Percentiles rank a stretch among this genome's conserved stretches.
phyloP scores from a whole-genome alignment of 768 basidiomycete species.

The Clitopilus passeckerianus region DNA sequence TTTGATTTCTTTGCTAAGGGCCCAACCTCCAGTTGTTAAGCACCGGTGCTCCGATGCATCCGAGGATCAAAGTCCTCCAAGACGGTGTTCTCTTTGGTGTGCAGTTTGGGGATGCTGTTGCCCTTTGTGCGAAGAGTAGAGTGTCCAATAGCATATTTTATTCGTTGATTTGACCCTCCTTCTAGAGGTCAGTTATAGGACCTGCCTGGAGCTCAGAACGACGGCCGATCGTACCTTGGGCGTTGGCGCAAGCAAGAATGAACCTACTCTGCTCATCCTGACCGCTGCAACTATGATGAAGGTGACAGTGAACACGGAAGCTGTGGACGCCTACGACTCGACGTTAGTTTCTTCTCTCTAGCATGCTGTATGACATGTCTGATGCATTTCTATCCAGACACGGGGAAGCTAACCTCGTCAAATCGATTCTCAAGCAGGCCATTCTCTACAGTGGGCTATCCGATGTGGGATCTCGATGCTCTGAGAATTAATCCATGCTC shows the following conservation, averaged over 20 bases:
- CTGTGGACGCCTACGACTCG: slow-evolving; percentile 52
- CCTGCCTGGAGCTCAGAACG: slow-evolving; percentile 70
- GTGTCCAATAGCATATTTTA: neutral
- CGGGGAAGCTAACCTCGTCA: slow-evolving; percentile 64
- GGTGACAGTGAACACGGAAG: slow-evolving; percentile 55
- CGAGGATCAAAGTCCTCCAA: slow-evolving; percentile 57
- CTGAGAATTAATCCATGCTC: neutral
- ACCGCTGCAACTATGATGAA: slow-evolving; percentile 72
- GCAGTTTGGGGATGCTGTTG: slow-evolving; percentile 75
- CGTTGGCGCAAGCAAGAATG: slow-evolving; percentile 51
- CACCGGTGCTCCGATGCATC: slow-evolving; percentile 68
- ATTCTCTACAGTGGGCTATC: slow-evolving; percentile 71
- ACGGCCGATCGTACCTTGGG: slow-evolving; percentile 65
- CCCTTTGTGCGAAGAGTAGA: slow-evolving; percentile 63
- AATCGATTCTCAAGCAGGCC: slow-evolving; percentile 79
- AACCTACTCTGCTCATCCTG: slow-evolving; percentile 49
- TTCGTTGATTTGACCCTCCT: neutral
- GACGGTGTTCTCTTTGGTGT: slow-evolving; percentile 56
- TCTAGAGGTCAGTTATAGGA: slow-evolving; percentile 64
- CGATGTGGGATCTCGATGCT: slow-evolving; percentile 34
- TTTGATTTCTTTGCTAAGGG: neutral
- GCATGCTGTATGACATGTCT: neutral
- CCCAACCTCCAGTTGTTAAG: slow-evolving; percentile 44
- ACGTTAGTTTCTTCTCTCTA: slow-evolving; percentile 42
- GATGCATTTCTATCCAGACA: slow-evolving; percentile 29